Base-by-base conservation (phyloP, 2,329 filamentous ascomycete species). In the Sarocladium kiliense region DNA sequence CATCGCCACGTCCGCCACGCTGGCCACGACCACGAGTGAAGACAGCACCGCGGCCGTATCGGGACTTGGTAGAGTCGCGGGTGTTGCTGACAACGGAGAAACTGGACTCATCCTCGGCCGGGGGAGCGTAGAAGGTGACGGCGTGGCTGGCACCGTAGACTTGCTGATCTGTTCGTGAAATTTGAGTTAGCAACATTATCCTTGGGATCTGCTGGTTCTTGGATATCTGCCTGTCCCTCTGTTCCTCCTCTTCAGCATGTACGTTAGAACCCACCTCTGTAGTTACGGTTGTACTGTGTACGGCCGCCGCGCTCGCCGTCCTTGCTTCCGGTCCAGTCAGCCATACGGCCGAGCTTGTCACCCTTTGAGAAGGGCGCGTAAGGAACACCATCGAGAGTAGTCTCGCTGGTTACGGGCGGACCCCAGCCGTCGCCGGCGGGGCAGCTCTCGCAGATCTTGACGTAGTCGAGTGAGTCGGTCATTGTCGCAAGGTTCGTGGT, bases 11-110 rank as follows among this genome's bases (percentile, higher is more conserved):
- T 36, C 88, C 84, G 69, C 81, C 82, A 59, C 84, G 82, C 64
- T 89, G 89, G 64, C 91, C 91, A 60, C 93, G 88, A 64, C 89
- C 86, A 61, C 93, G 87, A 72, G 94, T 94, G 71, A 97, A 91
- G 64, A 92, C 87, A 63, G 90, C 90, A 61, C 93, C 92, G 58
- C 94, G 89, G 62, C 92, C 86, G 71, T 94, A 99, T 67, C 93
- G 83, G 56, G 87, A 84, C 78, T 96, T 94, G 61, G 86, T 80
- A 16, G 89, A 88, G 66, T 95, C 90, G 72, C 92, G 85, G 61
- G 88, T 89, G 75, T 96, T 96, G 78, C 95, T 96, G 69, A 99
- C 94, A 55, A 99, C 90, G 64, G 93, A 97, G 84, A 99, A 99
- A 61, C 88, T 91, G 58, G 91, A 91, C 75, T 99, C 94, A 73